Evolutionary conservation across 2,329 filamentous ascomycete species (phyloP).

Genomic region (Colletotrichum brevisporum): DNA sequence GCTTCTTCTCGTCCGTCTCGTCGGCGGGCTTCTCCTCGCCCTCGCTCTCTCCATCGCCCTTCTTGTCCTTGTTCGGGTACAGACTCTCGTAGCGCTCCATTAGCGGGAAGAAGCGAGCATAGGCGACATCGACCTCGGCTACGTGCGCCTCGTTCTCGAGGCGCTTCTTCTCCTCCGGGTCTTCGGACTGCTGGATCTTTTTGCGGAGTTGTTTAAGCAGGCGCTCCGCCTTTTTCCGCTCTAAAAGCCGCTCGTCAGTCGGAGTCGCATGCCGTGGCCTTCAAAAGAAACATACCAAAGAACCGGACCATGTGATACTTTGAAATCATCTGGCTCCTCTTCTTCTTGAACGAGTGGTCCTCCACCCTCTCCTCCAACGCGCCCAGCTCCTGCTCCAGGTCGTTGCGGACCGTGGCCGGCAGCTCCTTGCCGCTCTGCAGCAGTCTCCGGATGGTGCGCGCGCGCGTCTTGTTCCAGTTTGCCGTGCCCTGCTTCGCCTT

Average conservation of each 20-base stretch:
- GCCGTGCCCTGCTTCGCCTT: slow-evolving; percentile 63
- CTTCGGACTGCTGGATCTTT: slow-evolving; percentile 66
- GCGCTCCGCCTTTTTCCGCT: slow-evolving; percentile 80
- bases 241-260: slow-evolving; percentile 52
- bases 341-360: slow-evolving; percentile 71
- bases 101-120: slow-evolving; percentile 80
- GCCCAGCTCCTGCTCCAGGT: slow-evolving; percentile 80
- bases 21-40: slow-evolving; percentile 55
- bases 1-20: slow-evolving; percentile 50
- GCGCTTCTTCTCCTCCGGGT: slow-evolving; percentile 64
- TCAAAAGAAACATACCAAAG: slow-evolving; percentile 71
- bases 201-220: slow-evolving; percentile 75
- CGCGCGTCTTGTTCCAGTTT: slow-evolving; percentile 78
- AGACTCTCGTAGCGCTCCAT: slow-evolving; percentile 78
- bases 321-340: slow-evolving; percentile 77
- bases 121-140: slow-evolving; percentile 81
- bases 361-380: slow-evolving; percentile 76
- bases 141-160: slow-evolving; percentile 74
- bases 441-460: slow-evolving; percentile 77
- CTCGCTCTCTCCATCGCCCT: slow-evolving; percentile 56
- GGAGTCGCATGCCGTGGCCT: neutral
- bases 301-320: slow-evolving; percentile 90
- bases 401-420: slow-evolving; percentile 76
- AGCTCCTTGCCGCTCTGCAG: slow-evolving; percentile 73
- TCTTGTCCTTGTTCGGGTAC: slow-evolving; percentile 58